Evolutionary conservation across 2,329 filamentous ascomycete genomes (phyloP).

Genomic region (Colletotrichum coccodes): DNA sequence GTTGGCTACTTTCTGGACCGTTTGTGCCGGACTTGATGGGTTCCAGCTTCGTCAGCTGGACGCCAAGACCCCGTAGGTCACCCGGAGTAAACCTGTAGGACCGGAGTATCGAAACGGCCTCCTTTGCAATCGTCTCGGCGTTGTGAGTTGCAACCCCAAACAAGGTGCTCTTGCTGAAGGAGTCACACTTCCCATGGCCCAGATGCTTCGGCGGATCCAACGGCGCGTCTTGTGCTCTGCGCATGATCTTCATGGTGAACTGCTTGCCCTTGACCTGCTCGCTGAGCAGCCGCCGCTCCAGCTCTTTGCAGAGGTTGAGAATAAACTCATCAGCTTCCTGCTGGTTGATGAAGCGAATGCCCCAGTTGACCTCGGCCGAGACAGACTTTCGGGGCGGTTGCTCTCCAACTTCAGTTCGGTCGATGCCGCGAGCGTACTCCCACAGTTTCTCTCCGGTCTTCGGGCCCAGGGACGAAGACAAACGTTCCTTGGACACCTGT

Average conservation of each 20-base stretch:
- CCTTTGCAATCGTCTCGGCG: conserved; percentile 76
- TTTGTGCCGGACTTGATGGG: conserved; percentile 70
- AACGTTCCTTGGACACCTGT: conserved; percentile 77
- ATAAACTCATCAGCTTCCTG: conserved; percentile 95
- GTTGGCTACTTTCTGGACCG: conserved; percentile 80
- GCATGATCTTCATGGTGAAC: conserved; percentile 95
- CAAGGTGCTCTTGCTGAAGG: conserved; percentile 85
- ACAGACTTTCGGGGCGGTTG: conserved; percentile 91
- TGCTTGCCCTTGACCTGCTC: conserved; percentile 89
- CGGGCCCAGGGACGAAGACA: conserved; percentile 80
- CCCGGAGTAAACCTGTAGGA: conserved; percentile 88
- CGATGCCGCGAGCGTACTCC: conserved; percentile 91
- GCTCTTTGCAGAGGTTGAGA: conserved; percentile 82
- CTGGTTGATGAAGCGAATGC: conserved; percentile 92
- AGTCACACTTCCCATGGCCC: conserved; percentile 94
- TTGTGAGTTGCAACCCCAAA: conserved; percentile 88
- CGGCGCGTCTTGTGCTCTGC: conserved; percentile 84
- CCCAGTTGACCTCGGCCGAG: conserved; percentile 98
- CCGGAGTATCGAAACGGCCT: conserved; percentile 85
- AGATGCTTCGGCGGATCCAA: conserved; percentile 93
- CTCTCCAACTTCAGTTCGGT: conserved; percentile 85
- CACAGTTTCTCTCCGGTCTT: conserved; percentile 93
- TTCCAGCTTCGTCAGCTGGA: conserved; percentile 94
- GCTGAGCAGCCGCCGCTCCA: conserved; percentile 82
- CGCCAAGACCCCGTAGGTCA: conserved; percentile 89